Base-by-base conservation (phyloP, 2,329 filamentous ascomycete species). In the Colletotrichum lupini region DNA sequence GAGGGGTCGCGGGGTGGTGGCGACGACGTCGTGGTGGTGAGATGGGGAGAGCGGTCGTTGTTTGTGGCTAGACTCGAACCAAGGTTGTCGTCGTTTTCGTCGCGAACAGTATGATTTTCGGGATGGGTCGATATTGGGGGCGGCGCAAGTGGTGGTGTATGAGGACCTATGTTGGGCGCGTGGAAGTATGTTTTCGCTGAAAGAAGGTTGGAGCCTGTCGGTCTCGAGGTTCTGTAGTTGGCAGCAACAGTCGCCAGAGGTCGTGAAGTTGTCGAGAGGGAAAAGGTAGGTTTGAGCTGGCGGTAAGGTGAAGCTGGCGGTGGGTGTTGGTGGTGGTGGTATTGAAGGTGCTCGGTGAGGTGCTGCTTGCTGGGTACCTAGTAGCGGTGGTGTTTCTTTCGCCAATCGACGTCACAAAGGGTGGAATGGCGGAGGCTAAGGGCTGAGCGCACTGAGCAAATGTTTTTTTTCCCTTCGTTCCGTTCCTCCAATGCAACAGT, bases 391-490 rank as follows among this genome's bases (percentile, higher is more conserved):
- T 57, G 63, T 68, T 55, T 28, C 37, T 55, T 59, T 73, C 46
- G 67, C 67, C 66, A 70, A 70, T 61, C 60, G 70, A 73, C 70
- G 70, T 73, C 70, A 73, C 70, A 60, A 35, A 69, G 55, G 59
- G 16, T 55, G 62, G 46, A 35, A 28, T 32, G 68, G 55, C 55
- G 37, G 60, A 35, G 22, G 65, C 35, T 26, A 58, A 68, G 58
- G 68, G 64, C 56, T 61, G 19, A 42, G 63, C 22, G 57, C 68
- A 67, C 57, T 62, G 68, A 58, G 63, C 46, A 67, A 30, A 56
- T 30, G 28, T 56, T 56, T 56, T 55, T 56, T 56, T 56, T 26
- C 4, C 52, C 5, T 35, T 26, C 14, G 26, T 52, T n/a, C 60
- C 24, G 5, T 46, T 26, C 26, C 19, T 49, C 19, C 53, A 59